Percentiles rank a stretch among this genome's conserved stretches.
phyloP scores from a whole-genome alignment of 2,329 filamentous ascomycete species.

The Penicillium palitans region DNA sequence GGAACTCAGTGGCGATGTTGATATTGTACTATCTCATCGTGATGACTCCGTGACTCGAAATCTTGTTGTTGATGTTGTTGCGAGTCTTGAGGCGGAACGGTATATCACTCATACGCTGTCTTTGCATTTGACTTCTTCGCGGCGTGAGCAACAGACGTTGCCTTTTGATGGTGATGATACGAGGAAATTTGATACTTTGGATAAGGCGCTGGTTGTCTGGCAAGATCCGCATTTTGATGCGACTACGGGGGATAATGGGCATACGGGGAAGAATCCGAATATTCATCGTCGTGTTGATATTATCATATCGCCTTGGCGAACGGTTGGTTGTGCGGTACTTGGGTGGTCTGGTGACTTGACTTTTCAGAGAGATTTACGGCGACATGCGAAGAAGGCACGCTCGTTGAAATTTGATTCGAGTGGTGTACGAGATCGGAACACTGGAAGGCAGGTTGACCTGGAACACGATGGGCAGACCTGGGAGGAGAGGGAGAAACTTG shows the following conservation, averaged over 20 bases:
- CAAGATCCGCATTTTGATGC: slow-evolving; percentile 61
- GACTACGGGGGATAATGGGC: slow-evolving; percentile 29
- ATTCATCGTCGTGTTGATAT: slow-evolving; percentile 87
- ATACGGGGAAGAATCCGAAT: slow-evolving; percentile 61
- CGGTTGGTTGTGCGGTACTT: slow-evolving; percentile 80
- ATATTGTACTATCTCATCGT: slow-evolving; percentile 78
- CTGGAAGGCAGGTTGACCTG: slow-evolving; percentile 71
- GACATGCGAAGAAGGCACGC: slow-evolving; percentile 72
- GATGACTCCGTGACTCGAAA: slow-evolving; percentile 66
- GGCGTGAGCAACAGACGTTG: slow-evolving; percentile 67
- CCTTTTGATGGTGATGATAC: slow-evolving; percentile 51
- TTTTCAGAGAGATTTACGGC: slow-evolving; percentile 80
- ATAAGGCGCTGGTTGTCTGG: slow-evolving; percentile 93
- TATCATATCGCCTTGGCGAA: slow-evolving; percentile 84
- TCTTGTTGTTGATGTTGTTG: slow-evolving; percentile 72
- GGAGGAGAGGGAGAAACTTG: slow-evolving; percentile 72
- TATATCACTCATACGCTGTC: slow-evolving; percentile 82
- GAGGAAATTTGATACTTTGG: slow-evolving; percentile 75
- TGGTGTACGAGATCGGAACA: slow-evolving; percentile 68
- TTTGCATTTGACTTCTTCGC: slow-evolving; percentile 67
- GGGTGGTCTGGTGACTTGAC: slow-evolving; percentile 90
- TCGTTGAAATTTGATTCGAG: slow-evolving; percentile 88
- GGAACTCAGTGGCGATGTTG: slow-evolving; percentile 72
- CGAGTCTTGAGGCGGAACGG: slow-evolving; percentile 64
- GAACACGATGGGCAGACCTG: slow-evolving; percentile 57